Base-by-base conservation (phyloP, 345 rosid genomes). In the Erucastrum elatum region DNA sequence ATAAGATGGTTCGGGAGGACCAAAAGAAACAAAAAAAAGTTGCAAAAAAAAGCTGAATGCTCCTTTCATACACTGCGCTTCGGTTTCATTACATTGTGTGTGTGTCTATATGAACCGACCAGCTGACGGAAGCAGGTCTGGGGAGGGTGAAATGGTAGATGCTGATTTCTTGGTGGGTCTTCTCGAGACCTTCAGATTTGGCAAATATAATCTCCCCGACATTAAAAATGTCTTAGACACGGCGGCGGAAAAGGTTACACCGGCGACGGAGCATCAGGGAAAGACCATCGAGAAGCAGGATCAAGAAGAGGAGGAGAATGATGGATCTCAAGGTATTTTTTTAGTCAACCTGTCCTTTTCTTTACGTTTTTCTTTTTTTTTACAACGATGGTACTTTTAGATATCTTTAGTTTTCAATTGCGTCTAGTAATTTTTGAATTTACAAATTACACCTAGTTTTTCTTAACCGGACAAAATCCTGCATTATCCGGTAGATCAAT, bases 141-240 rank as follows among this genome's bases (percentile, higher is more conserved):
- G 70, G 0, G 70, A 79, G 1, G 41, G 46, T 49, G 74, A 79
- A 26, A 67, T 9, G 8, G 70, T 80, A 8, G 79, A 80, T 75
- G 79, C 75, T 53, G 79, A 75, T 2, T 80, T 80, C 11, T 21
- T 80, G 46, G 62, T 80, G 15, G 67, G 56, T 63, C 83, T 80
- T 68, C 75, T 80, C 34, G 75, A 80, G 6, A 27, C 61, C 17
- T 80, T 16, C 44, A 69, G 79, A 64, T 74, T 49, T 74, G 82
- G 82, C 30, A 75, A 75, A 2, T 7, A n/a, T n/a, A 74, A 80
- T 39, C n/a, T 74, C 69, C 75, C 68, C 26, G 4, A 51, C 31
- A 11, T 37, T 30, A 30, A 35, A 62, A 39, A 39, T 39, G 46
- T 39, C 6, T 7, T 12, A 31, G 49, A 27, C 15, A 55, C 31